These are phyloP conservation scores for Ophiostoma sp. DNA, from an alignment of 2,329 filamentous ascomycete genomes.

Conservation along the genomic window DNA sequence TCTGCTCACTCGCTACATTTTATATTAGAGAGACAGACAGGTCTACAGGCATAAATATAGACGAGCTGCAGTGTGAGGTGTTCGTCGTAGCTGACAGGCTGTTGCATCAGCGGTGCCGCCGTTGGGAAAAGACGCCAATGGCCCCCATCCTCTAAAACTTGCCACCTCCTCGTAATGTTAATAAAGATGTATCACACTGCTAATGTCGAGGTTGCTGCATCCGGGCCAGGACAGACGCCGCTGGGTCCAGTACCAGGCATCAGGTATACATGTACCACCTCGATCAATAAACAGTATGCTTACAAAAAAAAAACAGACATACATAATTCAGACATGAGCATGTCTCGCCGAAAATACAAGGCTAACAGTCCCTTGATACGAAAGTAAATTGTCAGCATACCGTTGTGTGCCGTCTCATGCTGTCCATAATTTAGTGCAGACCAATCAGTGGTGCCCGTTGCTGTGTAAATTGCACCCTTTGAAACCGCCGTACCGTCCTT, in stretches of 20 bases:
- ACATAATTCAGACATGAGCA: not conserved
- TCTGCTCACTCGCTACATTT: not conserved
- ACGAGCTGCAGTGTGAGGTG: constrained; percentile 1
- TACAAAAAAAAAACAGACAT: not conserved
- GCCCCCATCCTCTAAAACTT: not conserved
- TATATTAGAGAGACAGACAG: not conserved
- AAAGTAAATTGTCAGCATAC: not conserved
- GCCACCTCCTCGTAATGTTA: not conserved
- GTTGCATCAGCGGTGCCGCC: constrained; percentile 4
- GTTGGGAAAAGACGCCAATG: not conserved
- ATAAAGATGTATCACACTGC: not conserved
- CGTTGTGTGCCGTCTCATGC: not conserved
- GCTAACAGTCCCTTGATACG: not conserved
- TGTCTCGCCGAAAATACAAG: not conserved
- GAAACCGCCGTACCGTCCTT: constrained; percentile 4
- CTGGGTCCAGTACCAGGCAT: not conserved
- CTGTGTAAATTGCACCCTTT: not conserved
- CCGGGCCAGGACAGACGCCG: not conserved
- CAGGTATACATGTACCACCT: not conserved
- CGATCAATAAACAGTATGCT: not conserved
- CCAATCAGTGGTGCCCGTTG: not conserved
- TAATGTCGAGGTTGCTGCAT: not conserved
- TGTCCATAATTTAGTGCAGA: not conserved
- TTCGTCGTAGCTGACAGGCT: constrained; percentile 8
- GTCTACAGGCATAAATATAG: not conserved